Evolutionary conservation across 345 rosid species (phyloP).

Genomic region (Brassica napus): Da-Ae NC_063438.1:5442001-5442500

Average conservation of each 20-base stretch:
- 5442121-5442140: slow-evolving; percentile 81
- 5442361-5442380: slow-evolving; percentile 74
- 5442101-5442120: slow-evolving; percentile 57
- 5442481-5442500: slow-evolving; percentile 57
- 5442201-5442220: slow-evolving; percentile 83
- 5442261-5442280: slow-evolving; percentile 50
- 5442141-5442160: slow-evolving; percentile 98
- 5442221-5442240: slow-evolving; percentile 68
- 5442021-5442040: slow-evolving; percentile 64
- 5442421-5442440: slow-evolving; percentile 85
- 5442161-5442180: slow-evolving; percentile 89
- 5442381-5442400: slow-evolving; percentile 90
- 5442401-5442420: slow-evolving; percentile 77
- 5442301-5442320: background rate
- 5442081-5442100: background rate
- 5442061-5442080: background rate
- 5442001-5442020: slow-evolving; percentile 91
- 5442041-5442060: background rate
- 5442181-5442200: slow-evolving; percentile 92
- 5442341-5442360: slow-evolving; percentile 75
- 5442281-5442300: background rate
- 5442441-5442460: slow-evolving; percentile 76
- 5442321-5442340: background rate
- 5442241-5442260: slow-evolving; percentile 90
- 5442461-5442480: slow-evolving; percentile 88